phyloP scores from a whole-genome alignment of 768 basidiomycete genomes.

The Termitomyces sp. region DNA sequence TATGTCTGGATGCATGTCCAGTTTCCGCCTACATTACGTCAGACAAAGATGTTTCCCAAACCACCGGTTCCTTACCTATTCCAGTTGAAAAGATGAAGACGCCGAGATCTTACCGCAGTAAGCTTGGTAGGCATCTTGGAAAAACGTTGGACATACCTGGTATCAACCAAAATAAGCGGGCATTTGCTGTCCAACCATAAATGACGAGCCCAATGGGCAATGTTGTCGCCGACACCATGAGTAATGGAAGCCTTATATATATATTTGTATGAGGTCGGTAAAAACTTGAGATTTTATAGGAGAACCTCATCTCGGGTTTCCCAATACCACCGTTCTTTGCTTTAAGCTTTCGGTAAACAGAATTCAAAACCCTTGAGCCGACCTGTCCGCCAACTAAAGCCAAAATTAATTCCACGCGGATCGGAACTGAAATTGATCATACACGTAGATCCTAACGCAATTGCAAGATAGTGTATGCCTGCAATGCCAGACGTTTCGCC shows the following conservation, averaged over 20 bases:
- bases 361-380: conserved; percentile 41
- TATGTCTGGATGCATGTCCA: conserved; percentile 53
- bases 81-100: conserved; percentile 44
- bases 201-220: conserved; percentile 60
- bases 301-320: conserved; percentile 47
- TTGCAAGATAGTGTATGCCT: conserved; percentile 58
- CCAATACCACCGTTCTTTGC: conserved; percentile 46
- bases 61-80: conserved; percentile 29
- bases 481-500: conserved; percentile 44
- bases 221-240: conserved; percentile 46
- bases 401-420: neutral
- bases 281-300: neutral
- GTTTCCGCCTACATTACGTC: conserved; percentile 22
- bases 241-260: conserved; percentile 24
- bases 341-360: conserved; percentile 39
- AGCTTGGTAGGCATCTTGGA: neutral
- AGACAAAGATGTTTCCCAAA: neutral
- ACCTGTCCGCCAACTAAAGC: conserved; percentile 30
- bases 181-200: conserved; percentile 56
- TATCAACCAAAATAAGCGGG: conserved; percentile 50
- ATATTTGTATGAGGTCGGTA: neutral
- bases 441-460: conserved; percentile 48
- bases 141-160: conserved; percentile 33
- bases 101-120: conserved; percentile 24
- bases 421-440: conserved; percentile 25